Evolutionary conservation across 768 basidiomycete genomes (phyloP).

Genomic region (Chalciporus chontae): DNA sequence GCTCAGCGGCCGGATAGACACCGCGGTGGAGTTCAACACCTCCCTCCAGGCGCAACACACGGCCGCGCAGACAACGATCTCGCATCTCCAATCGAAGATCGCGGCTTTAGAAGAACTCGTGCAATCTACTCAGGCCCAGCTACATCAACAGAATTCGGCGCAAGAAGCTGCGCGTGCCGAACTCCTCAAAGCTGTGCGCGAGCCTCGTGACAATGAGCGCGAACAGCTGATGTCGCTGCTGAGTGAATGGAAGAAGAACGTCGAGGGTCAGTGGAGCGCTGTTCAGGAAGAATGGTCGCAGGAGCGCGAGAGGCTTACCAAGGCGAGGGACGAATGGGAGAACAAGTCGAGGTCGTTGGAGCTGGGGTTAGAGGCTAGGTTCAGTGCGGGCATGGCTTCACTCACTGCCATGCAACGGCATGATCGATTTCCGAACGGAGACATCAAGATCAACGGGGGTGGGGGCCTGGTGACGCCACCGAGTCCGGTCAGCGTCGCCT

Average conservation of each 20-base stretch:
- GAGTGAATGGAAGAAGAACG: constrained; percentile 68
- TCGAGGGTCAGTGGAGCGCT: constrained; percentile 75
- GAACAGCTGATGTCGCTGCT: constrained; percentile 54
- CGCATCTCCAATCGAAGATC: constrained; percentile 66
- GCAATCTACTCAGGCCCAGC: constrained; percentile 42
- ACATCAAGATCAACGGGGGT: constrained; percentile 27
- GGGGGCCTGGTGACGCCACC: constrained; percentile 72
- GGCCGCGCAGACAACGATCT: constrained; percentile 73
- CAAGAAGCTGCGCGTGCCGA: constrained; percentile 35
- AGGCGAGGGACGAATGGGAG: constrained; percentile 84
- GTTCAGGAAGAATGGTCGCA: constrained; percentile 81
- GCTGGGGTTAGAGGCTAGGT: constrained; percentile 46
- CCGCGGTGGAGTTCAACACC: constrained; percentile 68
- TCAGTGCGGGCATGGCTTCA: constrained; percentile 31
- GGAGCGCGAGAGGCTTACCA: constrained; percentile 71
- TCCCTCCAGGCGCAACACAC: constrained; percentile 75
- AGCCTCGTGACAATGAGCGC: constrained; percentile 37
- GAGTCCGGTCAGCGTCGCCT: constrained; percentile 67
- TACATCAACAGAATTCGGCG: constrained; percentile 35
- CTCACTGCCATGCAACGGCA: constrained; percentile 35
- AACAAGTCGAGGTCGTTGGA: constrained; percentile 50
- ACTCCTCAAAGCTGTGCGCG: constrained; percentile 32
- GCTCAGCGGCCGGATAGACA: constrained; percentile 69
- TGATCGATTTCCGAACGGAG: constrained; percentile 34
- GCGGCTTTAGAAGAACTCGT: constrained; percentile 64